Evolutionary conservation across 768 basidiomycete species (phyloP), one percentile per base, ranked within the genome.

Genomic region (Leccinum variicolor): DNA sequence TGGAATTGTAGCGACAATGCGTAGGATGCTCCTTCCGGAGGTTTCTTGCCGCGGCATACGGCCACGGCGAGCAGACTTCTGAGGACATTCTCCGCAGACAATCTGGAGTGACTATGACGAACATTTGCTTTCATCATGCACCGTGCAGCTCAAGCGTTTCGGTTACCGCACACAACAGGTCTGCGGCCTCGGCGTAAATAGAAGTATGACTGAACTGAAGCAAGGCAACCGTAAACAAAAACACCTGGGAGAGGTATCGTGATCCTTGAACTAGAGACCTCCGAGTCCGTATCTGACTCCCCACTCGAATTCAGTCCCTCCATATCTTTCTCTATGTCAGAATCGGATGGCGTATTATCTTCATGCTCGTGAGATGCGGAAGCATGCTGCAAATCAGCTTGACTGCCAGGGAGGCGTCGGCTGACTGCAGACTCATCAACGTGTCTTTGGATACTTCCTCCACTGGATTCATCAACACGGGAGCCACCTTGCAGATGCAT

Each of bases 211-310:
- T 86, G 15, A 87, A 84, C 71, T 95, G 86, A 17, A 96, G 79
- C 21, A 96, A 79, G 29, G 89, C 86, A 25, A 96, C 86, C 1
- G 88, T 90, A 6, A 95, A 75, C 94, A 94, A 97, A 73, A 95
- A 93, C 21, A 95, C 76, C 52, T 83, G 82, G 21, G 79, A 74
- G 7, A 90, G 75, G 69, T 92, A 94, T 54, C 90, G 79, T 33
- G 90, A 92, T 36, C 84, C n/a, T n/a, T n/a, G n/a, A n/a, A 7
- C 28, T 9, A 2, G 28, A 28, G 28, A 1, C 28, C 28, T 28
- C 28, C 1, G 2, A 25, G 23, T 25, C 23, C 23, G 23, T 2
- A 28, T 28, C 28, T 2, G 28, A 28, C 28, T 28, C 28, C 1
- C 28, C 28, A 28, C 28, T 28, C 0, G 28, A 28, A 28, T 28